Evolutionary conservation across 1,284 basidiomycete species (phyloP), one percentile per base, ranked within the genome.

Genomic region (Trametes hirsuta): DNA sequence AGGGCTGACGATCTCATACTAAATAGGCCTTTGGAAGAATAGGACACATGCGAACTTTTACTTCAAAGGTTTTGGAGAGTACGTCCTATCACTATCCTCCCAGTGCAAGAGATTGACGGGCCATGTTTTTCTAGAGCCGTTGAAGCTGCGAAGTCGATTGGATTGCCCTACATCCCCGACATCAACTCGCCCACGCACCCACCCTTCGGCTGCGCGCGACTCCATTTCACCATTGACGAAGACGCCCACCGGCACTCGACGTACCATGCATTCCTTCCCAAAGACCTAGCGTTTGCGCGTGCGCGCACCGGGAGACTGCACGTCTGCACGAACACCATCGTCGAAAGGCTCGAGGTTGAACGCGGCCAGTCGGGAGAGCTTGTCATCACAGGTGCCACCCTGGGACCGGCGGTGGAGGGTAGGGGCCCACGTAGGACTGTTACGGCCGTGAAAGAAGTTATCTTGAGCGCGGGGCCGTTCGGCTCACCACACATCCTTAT

Each of bases 401-500:
- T 65, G 4, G 63, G 58, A 1, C 60, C 60, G n/a, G 52, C 53
- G 9, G 53, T 44, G 8, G 59, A 50, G 30, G 47, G 50, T 12
- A 35, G 41, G 25, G 49, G 24, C 10, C 24, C 40, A 2, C 36
- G 53, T 37, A 59, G 56, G 50, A 69, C 67, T 44, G 36, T 67
- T 21, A 60, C 30, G 40, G 72, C 65, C 5, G 59, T 22, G 14
- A 66, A 66, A 41, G 72, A 74, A 46, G 62, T 74, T 14, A 62
- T 74, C 34, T 47, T 74, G 10, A 58, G 58, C 10, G 75, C 77
- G 11, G 79, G 78, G 6, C 62, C 78, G 2, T 69, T 78, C 55
- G 66, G 76, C 45, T 74, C 77, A 6, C 79, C 80, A 15, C 75
- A 75, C 51, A 62, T 81, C 15, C 72, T 82, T 35, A 74, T 80